Base-by-base conservation (phyloP, 2,329 filamentous ascomycete genomes). In the Coniochaeta ligniaria region DNA sequence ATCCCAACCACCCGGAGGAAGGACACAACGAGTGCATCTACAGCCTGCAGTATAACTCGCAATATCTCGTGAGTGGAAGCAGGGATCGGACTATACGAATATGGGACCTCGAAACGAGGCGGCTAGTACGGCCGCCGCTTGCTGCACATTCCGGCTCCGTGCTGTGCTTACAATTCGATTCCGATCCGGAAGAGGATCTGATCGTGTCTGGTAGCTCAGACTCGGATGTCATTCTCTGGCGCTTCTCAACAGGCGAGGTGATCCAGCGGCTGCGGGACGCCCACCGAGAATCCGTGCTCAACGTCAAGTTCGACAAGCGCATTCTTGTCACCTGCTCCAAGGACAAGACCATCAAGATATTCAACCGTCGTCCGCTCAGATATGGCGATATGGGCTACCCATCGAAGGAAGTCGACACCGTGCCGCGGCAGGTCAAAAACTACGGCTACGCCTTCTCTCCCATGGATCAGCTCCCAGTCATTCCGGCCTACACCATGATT, bases 301-400 rank as follows among this genome's bases (percentile, higher is more conserved):
- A 98, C 69, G 86, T 99, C 60, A 86, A 91, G 63, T 99, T 98
- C 66, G 93, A 98, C 70, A 88, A 91, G 65, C 85, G 91, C 9
- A 96, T 96, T 64, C 81, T 99, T 4, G 92, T 98, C 14, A 99
- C 95, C 0, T 98, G 95, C 69, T 98, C 94, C 57, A 99, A 99
- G 73, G 95, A 99, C 74, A 96, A 93, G 73, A 89, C 89, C 0
- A 96, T 99, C 79, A 97, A 97, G 74, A 87, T 99, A 20, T 99
- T 96, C 84, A 98, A 94, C 72, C 87, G 95, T 6, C 82, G 79
- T 20, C 80, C 86, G 20, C 77, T 96, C n/a, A 76, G 77, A 35
- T 78, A 81, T 50, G 84, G 84, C 24, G 84, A 88, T 36, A 63
- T 80, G 2, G 86, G 85, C 7, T 87, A 87, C 71, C 28, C 28